phyloP scores from a whole-genome alignment of 2,329 filamentous ascomycete species.

The Didymellaceae sp. region DNA sequence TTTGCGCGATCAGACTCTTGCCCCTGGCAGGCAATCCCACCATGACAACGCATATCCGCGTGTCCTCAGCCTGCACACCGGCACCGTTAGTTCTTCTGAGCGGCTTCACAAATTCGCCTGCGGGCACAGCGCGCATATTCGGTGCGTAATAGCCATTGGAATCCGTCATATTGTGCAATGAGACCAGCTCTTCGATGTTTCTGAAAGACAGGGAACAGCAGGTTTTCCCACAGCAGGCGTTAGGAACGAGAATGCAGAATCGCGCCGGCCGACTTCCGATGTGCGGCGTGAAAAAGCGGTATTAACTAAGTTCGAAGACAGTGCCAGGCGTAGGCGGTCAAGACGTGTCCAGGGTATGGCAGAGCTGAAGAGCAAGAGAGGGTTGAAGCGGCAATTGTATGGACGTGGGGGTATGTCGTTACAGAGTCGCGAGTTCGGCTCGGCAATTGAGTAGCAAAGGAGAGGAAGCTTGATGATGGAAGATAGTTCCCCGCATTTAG shows the following conservation, averaged over 20 bases:
- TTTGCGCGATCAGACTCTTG: conserved; percentile 97
- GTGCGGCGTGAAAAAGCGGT: conserved; percentile 29
- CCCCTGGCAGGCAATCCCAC: conserved; percentile 93
- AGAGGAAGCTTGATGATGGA: conserved; percentile 36
- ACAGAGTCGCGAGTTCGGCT: conserved; percentile 39
- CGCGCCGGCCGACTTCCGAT: conserved; percentile 41
- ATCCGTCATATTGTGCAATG: conserved; percentile 36
- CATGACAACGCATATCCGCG: conserved; percentile 98
- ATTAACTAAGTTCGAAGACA: conserved; percentile 5
- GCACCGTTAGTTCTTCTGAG: conserved; percentile 62
- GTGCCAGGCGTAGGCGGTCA: conserved; percentile 26
- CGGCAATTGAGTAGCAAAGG: conserved; percentile 45
- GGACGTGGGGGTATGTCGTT: conserved; percentile 32
- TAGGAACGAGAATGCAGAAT: conserved; percentile 34
- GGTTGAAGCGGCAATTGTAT: conserved; percentile 32
- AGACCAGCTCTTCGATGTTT: conserved; percentile 36
- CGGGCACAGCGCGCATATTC: conserved; percentile 49
- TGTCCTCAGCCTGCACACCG: conserved; percentile 90
- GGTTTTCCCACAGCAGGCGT: conserved; percentile 18
- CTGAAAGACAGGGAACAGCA: conserved; percentile 24
- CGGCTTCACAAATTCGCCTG: conserved; percentile 54
- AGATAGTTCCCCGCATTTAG: conserved; percentile 47
- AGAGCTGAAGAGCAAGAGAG: conserved; percentile 14
- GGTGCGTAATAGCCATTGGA: conserved; percentile 48
- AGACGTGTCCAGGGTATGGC: conserved; percentile 15